Conservation (phyloP, 345 rosid species). For the Aquilaria yunnanensis region DNA sequence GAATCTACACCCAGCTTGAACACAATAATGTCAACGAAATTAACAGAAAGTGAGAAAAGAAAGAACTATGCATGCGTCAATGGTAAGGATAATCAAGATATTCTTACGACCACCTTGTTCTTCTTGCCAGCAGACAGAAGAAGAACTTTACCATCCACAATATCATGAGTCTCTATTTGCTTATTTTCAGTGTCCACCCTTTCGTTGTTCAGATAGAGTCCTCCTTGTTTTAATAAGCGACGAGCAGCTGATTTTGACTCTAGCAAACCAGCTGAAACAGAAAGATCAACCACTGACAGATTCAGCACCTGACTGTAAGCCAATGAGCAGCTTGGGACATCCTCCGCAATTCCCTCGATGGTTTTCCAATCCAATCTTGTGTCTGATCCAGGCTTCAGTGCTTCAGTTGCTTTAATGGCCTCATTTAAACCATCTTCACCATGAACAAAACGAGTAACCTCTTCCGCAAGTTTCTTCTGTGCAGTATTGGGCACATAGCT, state of each 20-base stretch:
- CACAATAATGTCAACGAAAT: too few relatives aligned
- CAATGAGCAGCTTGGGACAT: constrained; percentile 76
- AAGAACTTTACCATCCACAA: constrained; percentile 84
- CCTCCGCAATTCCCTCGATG: constrained; percentile 82
- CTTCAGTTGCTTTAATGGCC: constrained; percentile 90
- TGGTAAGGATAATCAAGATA: constrained; percentile 34
- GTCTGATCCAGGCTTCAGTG: constrained; percentile 87
- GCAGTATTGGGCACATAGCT: constrained; percentile 67
- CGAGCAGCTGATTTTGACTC: constrained; percentile 85
- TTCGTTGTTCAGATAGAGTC: constrained; percentile 84
- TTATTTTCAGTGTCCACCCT: constrained; percentile 70
- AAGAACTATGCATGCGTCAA: not conserved
- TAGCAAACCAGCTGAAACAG: constrained; percentile 74
- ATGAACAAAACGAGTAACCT: constrained; percentile 87
- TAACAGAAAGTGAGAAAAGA: too few relatives aligned
- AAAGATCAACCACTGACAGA: constrained; percentile 56
- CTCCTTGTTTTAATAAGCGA: constrained; percentile 88
- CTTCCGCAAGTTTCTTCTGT: constrained; percentile 81
- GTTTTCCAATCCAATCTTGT: constrained; percentile 85
- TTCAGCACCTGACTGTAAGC: constrained; percentile 48
- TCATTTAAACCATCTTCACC: constrained; percentile 85
- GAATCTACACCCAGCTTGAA: too few relatives aligned
- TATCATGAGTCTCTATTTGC: constrained; percentile 61
- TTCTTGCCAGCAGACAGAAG: constrained; percentile 93
- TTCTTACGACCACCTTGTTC: constrained; percentile 81